Base-by-base conservation (phyloP, 345 rosid genomes). In the Gossypium mustelinum region DNA sequence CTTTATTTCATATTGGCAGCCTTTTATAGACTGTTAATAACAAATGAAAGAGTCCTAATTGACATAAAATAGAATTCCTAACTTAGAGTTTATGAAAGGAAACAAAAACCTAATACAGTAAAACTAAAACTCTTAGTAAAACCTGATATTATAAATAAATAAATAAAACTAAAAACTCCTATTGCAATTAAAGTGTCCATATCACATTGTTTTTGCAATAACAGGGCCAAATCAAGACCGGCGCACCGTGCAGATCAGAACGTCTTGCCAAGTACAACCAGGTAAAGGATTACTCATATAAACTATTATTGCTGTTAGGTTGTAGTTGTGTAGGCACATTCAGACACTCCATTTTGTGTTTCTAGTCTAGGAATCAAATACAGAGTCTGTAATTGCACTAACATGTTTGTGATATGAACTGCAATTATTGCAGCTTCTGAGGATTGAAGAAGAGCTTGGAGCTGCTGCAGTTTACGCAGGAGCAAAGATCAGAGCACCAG, bases 171-270 rank as follows among this genome's bases (percentile, higher is more conserved):
- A 20, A 20, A 20, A 20, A 20, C 22, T 20, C 22, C 22, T 20
- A 20, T 20, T 20, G 22, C 22, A 20, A 20, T 20, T 20, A 20
- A 20, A 20, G 22, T 20, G 22, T 20, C 22, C 22, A 20, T 20
- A 20, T 20, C 22, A 20, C 22, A 20, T 20, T 24, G 1, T 20
- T 59, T 59, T 59, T 58, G 16, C 57, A 0, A 61, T 5, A 78
- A 43, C 87, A 89, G 90, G 91, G 91, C 20, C 93, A 85, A 73
- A 87, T 87, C 64, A 89, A 87, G 83, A 87, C 89, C 0, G 89
- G 94, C 47, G 94, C 92, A 27, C 91, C 94, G 1, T 87, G 90
- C 88, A 84, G 92, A 72, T 90, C 92, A 0, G 94, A 88, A 75
- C 89, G 90, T 61, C 89, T 88, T 63, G 94, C 92, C 1, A 90